Conservation (phyloP, 371 early-diverging fungal genomes). For the Synchytrium microbalum region DNA sequence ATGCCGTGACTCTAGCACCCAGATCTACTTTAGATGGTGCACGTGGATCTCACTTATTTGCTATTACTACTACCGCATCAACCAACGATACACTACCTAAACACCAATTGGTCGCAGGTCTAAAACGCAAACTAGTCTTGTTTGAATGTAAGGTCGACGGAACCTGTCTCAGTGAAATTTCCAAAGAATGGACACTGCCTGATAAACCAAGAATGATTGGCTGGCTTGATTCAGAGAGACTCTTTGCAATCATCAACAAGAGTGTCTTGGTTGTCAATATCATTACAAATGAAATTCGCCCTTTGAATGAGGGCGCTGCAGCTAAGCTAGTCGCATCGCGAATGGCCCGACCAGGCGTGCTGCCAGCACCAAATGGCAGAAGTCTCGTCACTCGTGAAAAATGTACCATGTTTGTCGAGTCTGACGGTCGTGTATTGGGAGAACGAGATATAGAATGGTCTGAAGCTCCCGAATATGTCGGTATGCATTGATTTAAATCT, state of each 20-base stretch:
- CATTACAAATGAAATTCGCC: conserved; percentile 24
- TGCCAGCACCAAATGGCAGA: conserved; percentile 68
- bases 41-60: no score
- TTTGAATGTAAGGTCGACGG: no score
- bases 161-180: no score
- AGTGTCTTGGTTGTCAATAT: conserved; percentile 62
- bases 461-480: conserved; percentile 61
- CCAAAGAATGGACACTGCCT: no score
- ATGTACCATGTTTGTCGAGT: conserved; percentile 61
- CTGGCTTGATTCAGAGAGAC: conserved; percentile 58
- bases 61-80: no score
- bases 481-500: conserved; percentile 18
- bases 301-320: conserved; percentile 13
- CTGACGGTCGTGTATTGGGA: conserved; percentile 57
- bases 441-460: conserved; percentile 68
- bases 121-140: no score
- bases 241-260: conserved; percentile 57
- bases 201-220: conserved; percentile 60
- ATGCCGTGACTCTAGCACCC: no score
- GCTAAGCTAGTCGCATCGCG: no score
- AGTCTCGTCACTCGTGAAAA: no score
- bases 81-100: no score
- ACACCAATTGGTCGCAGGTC: no score
- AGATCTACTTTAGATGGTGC: no score
- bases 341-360: conserved; percentile 62